Evolutionary conservation across 768 basidiomycete species (phyloP).

Genomic region (Panaeolus cyanescens): DNA sequence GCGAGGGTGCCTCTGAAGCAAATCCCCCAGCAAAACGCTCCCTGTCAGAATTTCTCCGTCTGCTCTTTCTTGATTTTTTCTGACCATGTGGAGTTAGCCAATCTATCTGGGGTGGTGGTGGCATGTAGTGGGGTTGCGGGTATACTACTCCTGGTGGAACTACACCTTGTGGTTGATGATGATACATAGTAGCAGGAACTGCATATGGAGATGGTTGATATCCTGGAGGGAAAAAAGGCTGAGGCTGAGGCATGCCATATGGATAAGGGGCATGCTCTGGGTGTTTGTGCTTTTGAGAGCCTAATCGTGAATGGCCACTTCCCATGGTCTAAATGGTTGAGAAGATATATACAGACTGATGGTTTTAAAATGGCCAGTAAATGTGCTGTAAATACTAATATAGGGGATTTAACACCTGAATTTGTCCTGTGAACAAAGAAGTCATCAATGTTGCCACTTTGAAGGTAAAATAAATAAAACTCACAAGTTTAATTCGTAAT

Average conservation of each 20-base stretch:
- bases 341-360: not conserved
- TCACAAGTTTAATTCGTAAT: not conserved
- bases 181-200: not conserved
- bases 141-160: slow-evolving; percentile 22
- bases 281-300: not conserved
- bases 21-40: slow-evolving; percentile 22
- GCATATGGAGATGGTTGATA: not conserved
- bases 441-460: too few relatives aligned
- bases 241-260: not conserved
- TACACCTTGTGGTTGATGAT: slow-evolving; percentile 16
- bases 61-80: slow-evolving; percentile 11
- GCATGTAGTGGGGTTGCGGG: slow-evolving; percentile 19
- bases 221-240: not conserved
- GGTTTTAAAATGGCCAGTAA: not conserved
- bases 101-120: slow-evolving; percentile 22
- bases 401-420: not conserved
- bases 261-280: slow-evolving; percentile 1
- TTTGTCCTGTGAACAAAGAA: not conserved
- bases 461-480: too few relatives aligned
- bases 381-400: not conserved
- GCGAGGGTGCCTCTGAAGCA: slow-evolving; percentile 6
- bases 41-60: slow-evolving; percentile 23
- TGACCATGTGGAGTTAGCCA: slow-evolving; percentile 24
- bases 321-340: not conserved
- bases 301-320: not conserved